Evolutionary conservation across 2,329 filamentous ascomycete genomes (phyloP).

Genomic region (Aspergillus terreus): DNA sequence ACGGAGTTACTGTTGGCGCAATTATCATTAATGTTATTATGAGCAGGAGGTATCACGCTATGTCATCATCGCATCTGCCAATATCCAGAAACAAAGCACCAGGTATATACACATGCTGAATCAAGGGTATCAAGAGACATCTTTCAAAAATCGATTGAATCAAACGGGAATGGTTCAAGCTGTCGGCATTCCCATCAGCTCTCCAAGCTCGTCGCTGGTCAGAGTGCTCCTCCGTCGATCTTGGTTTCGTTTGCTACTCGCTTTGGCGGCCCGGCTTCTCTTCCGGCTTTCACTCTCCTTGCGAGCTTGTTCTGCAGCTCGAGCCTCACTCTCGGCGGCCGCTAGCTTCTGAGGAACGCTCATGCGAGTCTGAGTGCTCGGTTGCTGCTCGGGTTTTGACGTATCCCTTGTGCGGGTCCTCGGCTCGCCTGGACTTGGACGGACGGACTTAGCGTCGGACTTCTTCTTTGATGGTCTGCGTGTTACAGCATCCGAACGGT

Average conservation of each 20-base stretch:
- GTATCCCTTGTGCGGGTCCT: not conserved
- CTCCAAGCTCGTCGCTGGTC: slow-evolving; percentile 43
- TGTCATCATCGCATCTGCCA: slow-evolving; percentile 12
- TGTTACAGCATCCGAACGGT: slow-evolving; percentile 27
- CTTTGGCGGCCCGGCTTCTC: slow-evolving; percentile 28
- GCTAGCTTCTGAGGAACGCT: slow-evolving; percentile 43
- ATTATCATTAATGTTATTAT: slow-evolving; percentile 8
- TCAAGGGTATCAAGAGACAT: slow-evolving; percentile 10
- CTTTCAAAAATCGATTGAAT: slow-evolving; percentile 4
- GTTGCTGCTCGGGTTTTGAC: slow-evolving; percentile 10
- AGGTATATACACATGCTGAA: slow-evolving; percentile 6
- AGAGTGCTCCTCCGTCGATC: slow-evolving; percentile 42
- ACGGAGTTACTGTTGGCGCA: not conserved
- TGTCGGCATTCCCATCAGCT: slow-evolving; percentile 31
- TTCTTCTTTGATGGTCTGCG: slow-evolving; percentile 25
- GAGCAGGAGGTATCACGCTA: slow-evolving; percentile 12
- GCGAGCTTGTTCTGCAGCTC: slow-evolving; percentile 32
- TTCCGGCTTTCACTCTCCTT: slow-evolving; percentile 35
- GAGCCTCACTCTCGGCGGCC: slow-evolving; percentile 41
- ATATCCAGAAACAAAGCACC: slow-evolving; percentile 5
- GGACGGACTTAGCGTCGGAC: slow-evolving; percentile 24
- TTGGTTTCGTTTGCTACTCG: slow-evolving; percentile 20
- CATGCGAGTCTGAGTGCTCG: slow-evolving; percentile 19
- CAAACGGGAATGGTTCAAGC: slow-evolving; percentile 5
- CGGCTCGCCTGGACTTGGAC: slow-evolving; percentile 7